Evolutionary conservation across 2,329 filamentous ascomycete species (phyloP), one percentile per base, ranked within the genome.

Genomic region (Teratosphaeriaceae sp.): DNA sequence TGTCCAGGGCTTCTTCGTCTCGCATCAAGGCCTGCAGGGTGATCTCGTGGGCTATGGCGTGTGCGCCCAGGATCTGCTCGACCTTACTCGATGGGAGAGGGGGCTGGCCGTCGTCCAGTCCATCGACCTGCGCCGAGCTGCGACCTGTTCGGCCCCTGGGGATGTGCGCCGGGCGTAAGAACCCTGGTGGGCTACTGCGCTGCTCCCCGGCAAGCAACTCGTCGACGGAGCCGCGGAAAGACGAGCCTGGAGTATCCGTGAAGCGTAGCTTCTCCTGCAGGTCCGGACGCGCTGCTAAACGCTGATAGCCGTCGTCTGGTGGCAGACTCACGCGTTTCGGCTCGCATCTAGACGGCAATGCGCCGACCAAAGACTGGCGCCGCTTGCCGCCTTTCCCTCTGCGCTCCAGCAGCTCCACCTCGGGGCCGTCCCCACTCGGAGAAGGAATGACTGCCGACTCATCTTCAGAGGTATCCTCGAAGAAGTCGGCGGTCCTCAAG

Each of bases 401-500:
- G 27, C 46, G 40, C 19, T 46, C 41, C 18, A 46, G 30, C 19
- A 49, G 18, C 19, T 48, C 48, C 16, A 48, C 41, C 9, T 51
- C 42, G 7, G 29, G 44, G 3, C 42, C 45, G 21, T 45, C 44
- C 21, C 30, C 44, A 16, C 15, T 31, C 9, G 37, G 37, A 23
- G 40, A n/a, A 45, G 40, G 19, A 39, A 44, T 23, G 38, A 37
- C 26, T 37, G 34, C 37, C 12, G 40, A 22, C 12, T 55, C 55
- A 18, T 54, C 53, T 16, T 59, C 58, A 8, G 52, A 55, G 4
- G 53, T 50, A 29, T 54, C 54, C 27, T 65, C 63, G 52, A 67
- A 61, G 51, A 64, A 65, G 47, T 65, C 61, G 8, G 52, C 52
- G 2, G 55, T 62, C 9, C 60, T 51, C 18, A 51, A 43, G 8